Conservation (phyloP, 1,284 basidiomycete genomes). For the Schizophyllum amplum region DNA sequence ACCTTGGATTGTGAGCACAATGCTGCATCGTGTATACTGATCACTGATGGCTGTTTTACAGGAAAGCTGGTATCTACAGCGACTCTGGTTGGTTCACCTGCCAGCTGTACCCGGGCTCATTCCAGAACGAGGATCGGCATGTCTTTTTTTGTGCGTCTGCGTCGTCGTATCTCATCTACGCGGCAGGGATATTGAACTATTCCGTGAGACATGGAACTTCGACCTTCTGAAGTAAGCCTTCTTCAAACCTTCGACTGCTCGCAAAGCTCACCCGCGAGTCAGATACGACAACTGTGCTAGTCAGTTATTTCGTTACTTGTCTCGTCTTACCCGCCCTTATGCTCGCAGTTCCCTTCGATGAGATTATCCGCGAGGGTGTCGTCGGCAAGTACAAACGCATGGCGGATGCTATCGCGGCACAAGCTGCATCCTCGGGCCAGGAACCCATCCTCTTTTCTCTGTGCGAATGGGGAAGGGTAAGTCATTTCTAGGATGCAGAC, state of each 20-base stretch:
- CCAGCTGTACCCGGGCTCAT: constrained; percentile 40
- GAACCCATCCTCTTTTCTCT: constrained; percentile 42
- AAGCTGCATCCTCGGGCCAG: constrained; percentile 33
- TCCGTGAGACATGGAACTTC: constrained; percentile 47
- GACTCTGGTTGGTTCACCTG: constrained; percentile 47
- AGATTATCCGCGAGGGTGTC: constrained; percentile 42
- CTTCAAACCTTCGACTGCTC: background rate
- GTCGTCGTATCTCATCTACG: background rate
- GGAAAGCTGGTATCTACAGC: constrained; percentile 47
- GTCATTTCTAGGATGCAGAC: constrained; percentile 11
- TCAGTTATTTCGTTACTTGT: constrained; percentile 14
- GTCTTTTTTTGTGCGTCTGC: constrained; percentile 2
- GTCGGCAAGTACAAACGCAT: constrained; percentile 47
- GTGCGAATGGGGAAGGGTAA: constrained; percentile 52
- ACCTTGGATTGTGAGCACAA: constrained; percentile 40
- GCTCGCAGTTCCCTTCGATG: constrained; percentile 40
- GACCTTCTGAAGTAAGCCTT: constrained; percentile 45
- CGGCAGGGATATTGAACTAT: constrained; percentile 36
- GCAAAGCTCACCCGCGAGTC: background rate
- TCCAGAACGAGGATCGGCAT: constrained; percentile 34
- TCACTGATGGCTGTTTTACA: constrained; percentile 13
- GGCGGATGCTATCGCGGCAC: constrained; percentile 41
- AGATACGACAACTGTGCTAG: constrained; percentile 54
- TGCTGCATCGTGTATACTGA: background rate
- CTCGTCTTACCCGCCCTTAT: background rate